Evolutionary conservation across 2,329 filamentous ascomycete genomes (phyloP).

Genomic region (Aspergillus aculeatus): DNA sequence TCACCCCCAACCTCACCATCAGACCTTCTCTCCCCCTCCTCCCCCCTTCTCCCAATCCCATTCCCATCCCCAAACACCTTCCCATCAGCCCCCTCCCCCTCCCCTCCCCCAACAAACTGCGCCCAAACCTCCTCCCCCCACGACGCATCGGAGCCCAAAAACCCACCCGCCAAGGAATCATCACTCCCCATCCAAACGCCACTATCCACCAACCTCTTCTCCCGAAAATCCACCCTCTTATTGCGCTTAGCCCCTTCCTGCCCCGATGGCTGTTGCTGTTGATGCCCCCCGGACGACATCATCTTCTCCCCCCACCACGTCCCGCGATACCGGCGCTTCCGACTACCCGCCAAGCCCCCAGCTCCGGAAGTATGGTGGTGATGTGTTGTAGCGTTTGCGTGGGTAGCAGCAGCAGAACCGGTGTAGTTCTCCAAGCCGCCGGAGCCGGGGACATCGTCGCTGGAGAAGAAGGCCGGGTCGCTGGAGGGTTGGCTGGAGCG

Average conservation of each 20-base stretch:
- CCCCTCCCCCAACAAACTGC: constrained; percentile 27
- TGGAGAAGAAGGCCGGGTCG: constrained; percentile 49
- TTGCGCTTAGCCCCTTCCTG: constrained; percentile 35
- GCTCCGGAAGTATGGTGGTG: not conserved
- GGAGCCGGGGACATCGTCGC: constrained; percentile 47
- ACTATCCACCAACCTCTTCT: constrained; percentile 46
- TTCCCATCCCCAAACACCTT: not conserved
- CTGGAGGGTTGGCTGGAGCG: constrained; percentile 41
- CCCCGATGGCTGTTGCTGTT: not conserved
- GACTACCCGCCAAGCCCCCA: constrained; percentile 14
- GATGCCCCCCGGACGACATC: not conserved
- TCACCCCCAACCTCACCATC: not conserved
- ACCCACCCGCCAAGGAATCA: constrained; percentile 26
- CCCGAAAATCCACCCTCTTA: constrained; percentile 43
- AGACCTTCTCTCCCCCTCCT: too few species aligned
- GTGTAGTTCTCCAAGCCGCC: constrained; percentile 18
- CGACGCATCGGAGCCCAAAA: too few species aligned
- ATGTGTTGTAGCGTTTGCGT: constrained; percentile 40
- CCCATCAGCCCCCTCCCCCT: constrained; percentile 2
- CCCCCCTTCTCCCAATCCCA: not conserved
- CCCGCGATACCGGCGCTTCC: constrained; percentile 45
- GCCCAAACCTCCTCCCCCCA: constrained; percentile 37
- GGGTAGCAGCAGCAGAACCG: not conserved
- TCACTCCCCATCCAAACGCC: constrained; percentile 52
- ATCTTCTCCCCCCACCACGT: constrained; percentile 47